Base-by-base conservation (phyloP, 257 asterid genomes). In the Leptodermis oblonga region DNA sequence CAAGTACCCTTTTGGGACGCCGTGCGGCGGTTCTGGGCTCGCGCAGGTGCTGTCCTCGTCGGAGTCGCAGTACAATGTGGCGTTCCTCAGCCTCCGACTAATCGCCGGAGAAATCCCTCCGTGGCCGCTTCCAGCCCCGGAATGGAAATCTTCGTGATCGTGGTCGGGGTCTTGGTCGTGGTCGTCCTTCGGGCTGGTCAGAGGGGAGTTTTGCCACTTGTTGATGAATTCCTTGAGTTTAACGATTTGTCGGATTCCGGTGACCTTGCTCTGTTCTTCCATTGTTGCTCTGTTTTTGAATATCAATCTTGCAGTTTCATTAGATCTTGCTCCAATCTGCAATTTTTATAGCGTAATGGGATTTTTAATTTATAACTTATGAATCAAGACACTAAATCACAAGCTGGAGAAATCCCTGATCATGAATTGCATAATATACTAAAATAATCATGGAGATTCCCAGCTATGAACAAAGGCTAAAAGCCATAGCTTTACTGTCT, bases 181-280 rank as follows among this genome's bases (percentile, higher is more conserved):
- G 0, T 52, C 33, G 65, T 41, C 39, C 49, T 51, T 31, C 22
- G n/a, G 0, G 22, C 28, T 63, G 79, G 53, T 76, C 85, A 13
- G 81, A 73, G 95, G 70, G 0, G 68, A 91, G 2, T 31, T 74
- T 73, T 91, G 95, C 97, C 97, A 91, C 67, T 83, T 91, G 13
- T 83, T 79, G 13, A 88, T 79, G 71, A 88, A 46, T 34, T 83
- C 88, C 66, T 87, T 91, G 4, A 91, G 87, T 71, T 74, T 82
- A n/a, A 88, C 95, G 15, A 91, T 88, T n/a, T 91, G 92, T 60
- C 81, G 75, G 62, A 91, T 91, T 46, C 95, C 95, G 41, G 77
- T 85, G 34, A 86, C 77, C 83, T 82, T 88, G 79, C 56, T 61
- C 80, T 90, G 10, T 53, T 54, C 86, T 68, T 85, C 96, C 93